phyloP scores from a whole-genome alignment of 352 stramenopile species.

The Phytophthora vignae region DNA sequence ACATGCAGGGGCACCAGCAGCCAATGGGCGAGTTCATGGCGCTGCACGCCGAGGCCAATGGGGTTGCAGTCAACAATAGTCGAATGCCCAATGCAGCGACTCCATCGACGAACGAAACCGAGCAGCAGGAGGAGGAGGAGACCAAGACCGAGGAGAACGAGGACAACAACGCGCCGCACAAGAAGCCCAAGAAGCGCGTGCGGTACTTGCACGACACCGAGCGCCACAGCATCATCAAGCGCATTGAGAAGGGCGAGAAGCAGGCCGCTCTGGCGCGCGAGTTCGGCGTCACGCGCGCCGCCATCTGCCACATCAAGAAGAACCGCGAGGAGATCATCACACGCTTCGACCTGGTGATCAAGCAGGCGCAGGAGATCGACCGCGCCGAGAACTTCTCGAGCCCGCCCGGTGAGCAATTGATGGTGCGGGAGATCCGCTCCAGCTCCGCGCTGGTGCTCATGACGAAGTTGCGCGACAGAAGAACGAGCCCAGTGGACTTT shows the following conservation, averaged over 20 bases:
- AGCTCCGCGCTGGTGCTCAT: slow-evolving; percentile 53
- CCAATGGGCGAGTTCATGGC: slow-evolving; percentile 24
- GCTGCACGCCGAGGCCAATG: slow-evolving; percentile 9
- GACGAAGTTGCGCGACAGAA: slow-evolving; percentile 50
- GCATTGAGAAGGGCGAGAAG: slow-evolving; percentile 70
- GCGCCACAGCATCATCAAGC: slow-evolving; percentile 66
- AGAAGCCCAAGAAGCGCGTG: slow-evolving; percentile 51
- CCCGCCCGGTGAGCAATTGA: slow-evolving; percentile 27
- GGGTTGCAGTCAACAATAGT: background rate
- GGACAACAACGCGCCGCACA: background rate
- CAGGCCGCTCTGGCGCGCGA: slow-evolving; percentile 65
- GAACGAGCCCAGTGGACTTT: slow-evolving; percentile 34
- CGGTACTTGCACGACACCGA: slow-evolving; percentile 65
- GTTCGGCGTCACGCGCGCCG: slow-evolving; percentile 70
- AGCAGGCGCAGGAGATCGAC: slow-evolving; percentile 56
- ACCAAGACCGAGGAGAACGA: slow-evolving; percentile 12
- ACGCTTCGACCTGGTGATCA: slow-evolving; percentile 60
- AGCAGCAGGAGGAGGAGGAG: slow-evolving; percentile 1
- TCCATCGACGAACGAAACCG: background rate
- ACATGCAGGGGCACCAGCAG: background rate
- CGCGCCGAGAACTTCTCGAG: slow-evolving; percentile 45
- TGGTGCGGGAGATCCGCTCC: slow-evolving; percentile 49
- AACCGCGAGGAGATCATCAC: slow-evolving; percentile 69
- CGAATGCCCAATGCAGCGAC: background rate
- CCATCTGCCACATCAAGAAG: slow-evolving; percentile 85